Percentiles rank a stretch among this genome's conserved stretches.
phyloP scores from a whole-genome alignment of 2,329 filamentous ascomycete species.

The Sporothrix mexicana region DNA sequence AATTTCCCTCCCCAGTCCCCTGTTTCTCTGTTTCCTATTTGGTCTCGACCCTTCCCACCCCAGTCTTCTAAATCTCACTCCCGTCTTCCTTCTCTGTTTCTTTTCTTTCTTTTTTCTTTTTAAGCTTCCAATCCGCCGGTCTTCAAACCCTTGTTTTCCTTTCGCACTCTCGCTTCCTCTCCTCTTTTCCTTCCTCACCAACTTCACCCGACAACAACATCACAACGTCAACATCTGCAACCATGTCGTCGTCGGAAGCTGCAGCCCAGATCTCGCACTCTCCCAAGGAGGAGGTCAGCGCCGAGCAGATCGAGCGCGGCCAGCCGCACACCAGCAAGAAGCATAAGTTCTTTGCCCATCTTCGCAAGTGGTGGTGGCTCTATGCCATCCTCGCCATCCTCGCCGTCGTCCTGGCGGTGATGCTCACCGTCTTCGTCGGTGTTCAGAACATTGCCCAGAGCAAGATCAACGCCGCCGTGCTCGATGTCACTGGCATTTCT shows the following conservation, averaged over 20 bases:
- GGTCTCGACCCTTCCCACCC: background rate
- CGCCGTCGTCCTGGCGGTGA: constrained; percentile 60
- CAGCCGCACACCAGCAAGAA: background rate
- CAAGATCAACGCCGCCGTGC: constrained; percentile 59
- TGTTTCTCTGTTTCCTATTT: constrained; percentile 15
- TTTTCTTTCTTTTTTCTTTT: background rate
- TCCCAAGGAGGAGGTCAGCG: background rate
- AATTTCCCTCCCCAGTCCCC: constrained; percentile 18
- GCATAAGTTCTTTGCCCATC: constrained; percentile 46
- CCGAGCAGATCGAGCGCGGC: constrained; percentile 4
- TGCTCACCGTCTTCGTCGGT: constrained; percentile 62
- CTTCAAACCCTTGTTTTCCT: background rate
- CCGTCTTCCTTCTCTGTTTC: constrained; percentile 1
- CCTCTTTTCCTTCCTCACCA: background rate
- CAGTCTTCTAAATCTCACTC: constrained; percentile 5
- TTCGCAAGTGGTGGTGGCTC: constrained; percentile 66
- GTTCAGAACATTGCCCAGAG: constrained; percentile 63
- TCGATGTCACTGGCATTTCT: constrained; percentile 58
- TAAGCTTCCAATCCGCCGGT: background rate
- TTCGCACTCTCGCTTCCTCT: background rate
- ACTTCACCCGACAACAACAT: background rate
- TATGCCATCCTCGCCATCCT: constrained; percentile 58
- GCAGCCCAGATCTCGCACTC: background rate
- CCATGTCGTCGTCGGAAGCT: background rate
- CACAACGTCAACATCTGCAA: background rate